These are phyloP conservation scores for Biscogniauxia marginata DNA, from an alignment of 2,329 filamentous ascomycete genomes.

Conservation along the genomic window DNA sequence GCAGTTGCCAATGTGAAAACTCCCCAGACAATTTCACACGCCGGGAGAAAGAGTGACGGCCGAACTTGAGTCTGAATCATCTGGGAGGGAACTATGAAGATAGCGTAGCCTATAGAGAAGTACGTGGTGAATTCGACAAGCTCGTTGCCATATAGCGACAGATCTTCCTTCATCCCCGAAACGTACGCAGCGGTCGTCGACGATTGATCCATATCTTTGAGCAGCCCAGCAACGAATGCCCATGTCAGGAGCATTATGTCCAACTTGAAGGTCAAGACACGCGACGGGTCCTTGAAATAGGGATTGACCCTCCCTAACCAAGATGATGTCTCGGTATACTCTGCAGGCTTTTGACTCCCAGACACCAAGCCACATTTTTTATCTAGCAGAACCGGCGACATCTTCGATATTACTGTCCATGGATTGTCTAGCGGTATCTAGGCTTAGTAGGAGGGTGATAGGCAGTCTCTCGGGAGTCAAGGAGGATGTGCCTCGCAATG, in stretches of 20 bases:
- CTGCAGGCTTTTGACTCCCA: not conserved
- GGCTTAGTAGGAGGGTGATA: no score
- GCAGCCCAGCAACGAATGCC: constrained; percentile 37
- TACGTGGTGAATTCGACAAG: constrained; percentile 14
- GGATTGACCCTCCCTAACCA: constrained; percentile 33
- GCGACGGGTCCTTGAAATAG: constrained; percentile 29
- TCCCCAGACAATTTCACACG: constrained; percentile 41
- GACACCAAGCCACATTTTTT: not conserved
- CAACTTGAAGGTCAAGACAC: constrained; percentile 30
- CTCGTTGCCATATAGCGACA: constrained; percentile 12
- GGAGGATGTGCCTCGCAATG: not conserved
- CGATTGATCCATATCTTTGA: constrained; percentile 39
- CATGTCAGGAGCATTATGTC: constrained; percentile 31
- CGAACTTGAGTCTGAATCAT: constrained; percentile 18
- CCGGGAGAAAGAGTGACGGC: constrained; percentile 22
- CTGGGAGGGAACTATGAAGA: constrained; percentile 13
- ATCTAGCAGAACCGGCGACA: not conserved
- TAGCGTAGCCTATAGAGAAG: constrained; percentile 11
- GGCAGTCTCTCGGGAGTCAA: no score
- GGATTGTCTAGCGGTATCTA: no score
- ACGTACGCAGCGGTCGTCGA: constrained; percentile 38
- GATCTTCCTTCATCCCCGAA: constrained; percentile 37
- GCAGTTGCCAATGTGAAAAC: constrained; percentile 23
- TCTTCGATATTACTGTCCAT: no score
- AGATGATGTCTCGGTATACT: constrained; percentile 4